Conservation (phyloP, 305 asterid genomes). For the Andrographis paniculata region DNA sequence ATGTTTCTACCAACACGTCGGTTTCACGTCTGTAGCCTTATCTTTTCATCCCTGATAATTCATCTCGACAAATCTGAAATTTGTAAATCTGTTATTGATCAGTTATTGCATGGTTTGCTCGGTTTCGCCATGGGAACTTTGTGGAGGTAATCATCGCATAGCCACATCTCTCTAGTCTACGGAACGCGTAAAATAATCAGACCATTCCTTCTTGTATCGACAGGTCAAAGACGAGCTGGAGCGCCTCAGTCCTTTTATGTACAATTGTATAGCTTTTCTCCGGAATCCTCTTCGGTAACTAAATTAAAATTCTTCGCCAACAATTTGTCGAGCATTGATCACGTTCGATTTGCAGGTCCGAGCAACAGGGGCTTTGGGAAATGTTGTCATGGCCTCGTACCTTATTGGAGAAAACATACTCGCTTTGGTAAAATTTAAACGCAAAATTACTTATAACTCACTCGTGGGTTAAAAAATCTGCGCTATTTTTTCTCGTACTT, state of each 20-base stretch:
- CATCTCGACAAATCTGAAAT: conserved; percentile 8
- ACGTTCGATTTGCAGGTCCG: conserved; percentile 59
- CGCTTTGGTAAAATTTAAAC: conserved; percentile 52
- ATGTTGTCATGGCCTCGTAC: conserved; percentile 71
- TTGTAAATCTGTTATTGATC: conserved; percentile 19
- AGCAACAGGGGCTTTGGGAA: conserved; percentile 79
- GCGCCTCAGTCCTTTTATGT: conserved; percentile 64
- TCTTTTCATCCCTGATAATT: neutral
- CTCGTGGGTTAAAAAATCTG: no score
- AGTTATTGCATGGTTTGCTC: conserved; percentile 88
- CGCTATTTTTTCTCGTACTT: no score
- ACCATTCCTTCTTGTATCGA: conserved; percentile 3
- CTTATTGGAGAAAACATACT: conserved; percentile 91
- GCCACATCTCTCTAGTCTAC: neutral
- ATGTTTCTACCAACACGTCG: neutral
- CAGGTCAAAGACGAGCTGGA: conserved; percentile 80
- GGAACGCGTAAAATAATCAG: neutral
- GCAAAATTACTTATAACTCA: no score
- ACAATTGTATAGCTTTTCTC: conserved; percentile 45
- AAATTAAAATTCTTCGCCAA: conserved; percentile 3
- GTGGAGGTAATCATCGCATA: conserved; percentile 72
- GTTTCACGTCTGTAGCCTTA: neutral
- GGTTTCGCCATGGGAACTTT: conserved; percentile 84
- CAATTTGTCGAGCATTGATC: conserved; percentile 1
- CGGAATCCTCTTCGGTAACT: conserved; percentile 16